Conservation (phyloP, 306 rosid species). For the Castanopsis chinensis region DNA sequence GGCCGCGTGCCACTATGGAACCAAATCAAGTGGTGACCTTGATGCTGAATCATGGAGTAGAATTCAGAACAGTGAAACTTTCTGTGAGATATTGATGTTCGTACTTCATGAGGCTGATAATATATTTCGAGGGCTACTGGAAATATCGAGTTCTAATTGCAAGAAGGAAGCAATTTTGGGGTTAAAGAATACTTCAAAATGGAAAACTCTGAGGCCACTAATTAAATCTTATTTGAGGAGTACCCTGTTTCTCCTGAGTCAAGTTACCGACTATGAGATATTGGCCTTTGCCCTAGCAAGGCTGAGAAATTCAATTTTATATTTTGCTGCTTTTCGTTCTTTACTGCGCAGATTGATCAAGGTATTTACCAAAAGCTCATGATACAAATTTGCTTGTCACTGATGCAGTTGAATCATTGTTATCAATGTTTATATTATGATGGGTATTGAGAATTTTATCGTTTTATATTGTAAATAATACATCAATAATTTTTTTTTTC, state of each 20-base stretch:
- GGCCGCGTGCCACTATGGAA: constrained; percentile 65
- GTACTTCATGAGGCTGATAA: constrained; percentile 67
- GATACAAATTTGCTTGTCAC: neutral
- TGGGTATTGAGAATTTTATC: neutral
- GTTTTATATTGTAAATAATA: neutral
- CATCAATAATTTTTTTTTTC: neutral
- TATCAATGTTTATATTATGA: neutral
- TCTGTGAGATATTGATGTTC: constrained; percentile 59
- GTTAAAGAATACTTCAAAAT: constrained; percentile 55
- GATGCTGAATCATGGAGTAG: constrained; percentile 34
- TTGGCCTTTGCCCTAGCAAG: constrained; percentile 57
- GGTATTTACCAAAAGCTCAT: constrained; percentile 45
- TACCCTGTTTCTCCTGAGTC: constrained; percentile 69
- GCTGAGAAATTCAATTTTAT: constrained; percentile 60
- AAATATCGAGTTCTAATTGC: constrained; percentile 47
- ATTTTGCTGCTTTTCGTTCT: constrained; percentile 68
- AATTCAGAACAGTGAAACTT: constrained; percentile 55
- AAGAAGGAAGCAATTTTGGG: constrained; percentile 67
- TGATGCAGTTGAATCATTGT: neutral
- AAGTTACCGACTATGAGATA: constrained; percentile 67
- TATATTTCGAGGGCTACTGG: constrained; percentile 59
- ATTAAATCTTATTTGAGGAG: constrained; percentile 79
- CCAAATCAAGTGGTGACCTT: constrained; percentile 29
- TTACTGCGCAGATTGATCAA: constrained; percentile 57
- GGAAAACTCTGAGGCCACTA: constrained; percentile 61